Evolutionary conservation across 352 stramenopile genomes (phyloP), one percentile per base, ranked within the genome.

Genomic region (Globisporangium okanoganense): DNA sequence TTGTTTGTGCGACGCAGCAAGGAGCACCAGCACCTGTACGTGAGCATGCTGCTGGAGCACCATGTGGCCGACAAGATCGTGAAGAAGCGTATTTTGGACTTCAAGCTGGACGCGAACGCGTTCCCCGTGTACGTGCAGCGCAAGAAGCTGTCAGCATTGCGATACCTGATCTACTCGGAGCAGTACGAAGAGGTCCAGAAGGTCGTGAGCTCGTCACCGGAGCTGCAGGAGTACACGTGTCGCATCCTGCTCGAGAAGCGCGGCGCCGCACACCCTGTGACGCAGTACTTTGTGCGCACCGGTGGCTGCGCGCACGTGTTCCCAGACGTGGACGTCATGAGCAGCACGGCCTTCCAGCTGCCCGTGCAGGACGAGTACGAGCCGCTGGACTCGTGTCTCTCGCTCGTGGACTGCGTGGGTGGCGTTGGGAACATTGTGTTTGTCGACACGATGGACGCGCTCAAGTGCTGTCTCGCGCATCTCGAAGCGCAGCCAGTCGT

Each of bases 121-220:
- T 91, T 94, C 62, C 84, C 84, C 8, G 65, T 66, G 36, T 92
- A 80, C 63, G 59, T 78, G 12, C 70, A 82, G 22, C 83, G 81
- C 12, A 71, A 75, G 29, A 63, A 84, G 52, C 70, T 69, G 16
- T 73, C 71, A 0, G 76, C 76, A 27, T 53, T 93, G 25, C 75
- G 78, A 5, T 94, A 83, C 65, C 56, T 90, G 14, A 51, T 92
- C 10, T 73, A 86, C 62, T 85, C 72, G 31, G 71, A 82, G 35
- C 66, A 88, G 40, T 90, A 72, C 59, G 71, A 85, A 8, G 82
- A 93, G 49, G 69, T 71, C 12, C 68, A 87, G 22, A 22, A 72
- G 38, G 78, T 82, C 9, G 67, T 85, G 14, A 35, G 62, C 12
- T 55, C 65, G 29, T 64, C 55, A 0, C 56, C 67, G 16, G 49